Evolutionary conservation across 306 rosid genomes (phyloP).

Genomic region (Cucumis sativus): DNA sequence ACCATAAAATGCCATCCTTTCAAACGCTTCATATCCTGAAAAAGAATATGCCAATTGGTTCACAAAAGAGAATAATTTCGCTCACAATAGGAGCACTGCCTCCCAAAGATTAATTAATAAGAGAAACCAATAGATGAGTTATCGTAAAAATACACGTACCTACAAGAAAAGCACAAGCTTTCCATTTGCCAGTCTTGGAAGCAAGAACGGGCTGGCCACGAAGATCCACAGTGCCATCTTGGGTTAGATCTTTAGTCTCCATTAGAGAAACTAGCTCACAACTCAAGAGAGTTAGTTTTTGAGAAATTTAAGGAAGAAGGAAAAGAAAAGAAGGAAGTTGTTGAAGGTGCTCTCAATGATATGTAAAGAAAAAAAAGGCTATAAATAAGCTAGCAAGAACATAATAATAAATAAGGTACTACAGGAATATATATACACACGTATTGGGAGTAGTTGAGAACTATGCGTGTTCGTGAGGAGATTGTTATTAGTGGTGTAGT

Average conservation of each 20-base stretch:
- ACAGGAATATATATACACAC: not conserved
- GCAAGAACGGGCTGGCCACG: conserved; percentile 61
- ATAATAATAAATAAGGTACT: not conserved
- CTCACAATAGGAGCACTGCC: no score
- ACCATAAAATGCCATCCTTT: conserved; percentile 98
- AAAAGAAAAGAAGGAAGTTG: not conserved
- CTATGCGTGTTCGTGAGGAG: not conserved
- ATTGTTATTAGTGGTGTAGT: not conserved
- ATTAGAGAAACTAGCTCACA: conserved; percentile 6
- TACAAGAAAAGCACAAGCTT: conserved; percentile 90
- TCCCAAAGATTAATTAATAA: not conserved
- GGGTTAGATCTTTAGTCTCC: conserved; percentile 60
- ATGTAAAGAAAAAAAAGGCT: not conserved
- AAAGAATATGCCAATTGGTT: no score
- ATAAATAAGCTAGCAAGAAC: not conserved
- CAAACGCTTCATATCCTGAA: conserved; percentile 94
- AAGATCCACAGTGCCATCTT: conserved; percentile 75
- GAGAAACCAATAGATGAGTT: no score
- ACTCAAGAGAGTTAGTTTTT: not conserved
- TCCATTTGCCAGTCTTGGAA: conserved; percentile 95
- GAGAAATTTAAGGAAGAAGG: not conserved
- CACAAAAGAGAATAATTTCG: no score
- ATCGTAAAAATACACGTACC: conserved; percentile 24
- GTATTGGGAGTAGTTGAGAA: not conserved
- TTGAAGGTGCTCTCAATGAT: not conserved